Conservation (phyloP, 805 yeast genomes). For the Diddensiella santjacobensis region DNA sequence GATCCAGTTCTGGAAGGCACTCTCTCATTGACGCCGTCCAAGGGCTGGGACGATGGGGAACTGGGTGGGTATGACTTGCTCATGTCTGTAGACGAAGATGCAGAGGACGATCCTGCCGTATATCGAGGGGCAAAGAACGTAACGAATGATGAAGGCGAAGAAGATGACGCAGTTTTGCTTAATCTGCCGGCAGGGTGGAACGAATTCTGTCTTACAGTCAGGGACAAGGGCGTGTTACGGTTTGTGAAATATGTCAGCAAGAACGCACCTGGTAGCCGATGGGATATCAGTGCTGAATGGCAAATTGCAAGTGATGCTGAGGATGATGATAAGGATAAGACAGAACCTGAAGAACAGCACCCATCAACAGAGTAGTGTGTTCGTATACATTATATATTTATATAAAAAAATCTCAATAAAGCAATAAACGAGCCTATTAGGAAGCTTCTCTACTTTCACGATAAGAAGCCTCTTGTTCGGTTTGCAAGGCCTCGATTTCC, state of each 20-base stretch:
- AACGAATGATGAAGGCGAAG: slow-evolving; percentile 56
- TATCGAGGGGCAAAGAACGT: slow-evolving; percentile 41
- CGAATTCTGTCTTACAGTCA: slow-evolving; percentile 64
- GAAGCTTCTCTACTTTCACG: slow-evolving; percentile 30
- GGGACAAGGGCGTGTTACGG: slow-evolving; percentile 84
- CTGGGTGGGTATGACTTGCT: slow-evolving; percentile 92
- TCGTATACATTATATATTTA: slow-evolving; percentile 1
- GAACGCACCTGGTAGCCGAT: slow-evolving; percentile 84
- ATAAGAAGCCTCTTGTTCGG: slow-evolving; percentile 43
- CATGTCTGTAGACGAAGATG: slow-evolving; percentile 54
- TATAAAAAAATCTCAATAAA: slow-evolving; percentile 1
- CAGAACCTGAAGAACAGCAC: slow-evolving; percentile 9
- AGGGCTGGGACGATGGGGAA: slow-evolving; percentile 84
- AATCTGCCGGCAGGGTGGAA: slow-evolving; percentile 86
- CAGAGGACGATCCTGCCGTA: slow-evolving; percentile 81
- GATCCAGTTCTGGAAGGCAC: slow-evolving; percentile 69
- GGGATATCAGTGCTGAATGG: slow-evolving; percentile 87
- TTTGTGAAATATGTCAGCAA: slow-evolving; percentile 89
- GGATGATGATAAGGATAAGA: slow-evolving; percentile 20
- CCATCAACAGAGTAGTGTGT: not conserved
- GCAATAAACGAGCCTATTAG: slow-evolving; percentile 9
- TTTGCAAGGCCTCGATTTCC: slow-evolving; percentile 57
- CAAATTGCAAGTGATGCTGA: slow-evolving; percentile 47
- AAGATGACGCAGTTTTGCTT: slow-evolving; percentile 71
- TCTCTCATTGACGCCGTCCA: slow-evolving; percentile 72